Evolutionary conservation across 306 rosid genomes (phyloP), one percentile per base, ranked within the genome.

Genomic region (Vicia faba): DNA sequence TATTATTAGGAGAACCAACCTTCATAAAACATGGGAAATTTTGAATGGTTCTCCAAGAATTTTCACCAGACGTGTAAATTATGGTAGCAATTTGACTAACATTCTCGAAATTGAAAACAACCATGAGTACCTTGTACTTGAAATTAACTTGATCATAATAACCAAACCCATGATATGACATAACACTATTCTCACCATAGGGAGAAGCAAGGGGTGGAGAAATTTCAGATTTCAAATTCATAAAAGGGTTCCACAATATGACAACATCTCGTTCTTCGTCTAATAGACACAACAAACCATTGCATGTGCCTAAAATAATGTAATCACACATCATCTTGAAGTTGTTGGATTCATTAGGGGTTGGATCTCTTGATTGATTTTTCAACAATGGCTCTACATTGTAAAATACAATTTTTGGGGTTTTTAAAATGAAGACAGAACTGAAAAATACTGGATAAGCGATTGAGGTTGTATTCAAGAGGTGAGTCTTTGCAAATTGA

Each of bases 201-300:
- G 23, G 23, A 20, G 23, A 20, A 20, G 23, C 23, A 20, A 20
- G 23, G 23, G 23, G 1, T 20, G 39, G 31, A 13, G 36, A 31
- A 5, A 0, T 35, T 57, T 50, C 11, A 38, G 59, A 65, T 14
- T 2, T 8, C 7, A 54, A 55, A 18, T 43, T 19, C 1, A 64
- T 65, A 5, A 35, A 38, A 12, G 77, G 77, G 33, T 78, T 78
- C 69, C 69, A 78, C 64, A 78, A 56, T 28, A 3, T 13, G 5
- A 73, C 1, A 73, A 19, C 33, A 73, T 20, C 23, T 20, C 2
- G 23, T 20, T 20, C 23, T 1, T 20, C 23, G 2, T 20, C 23
- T 20, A 20, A 20, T 20, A 20, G 2, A 20, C 23, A 73, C 3
- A 73, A 19, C 33, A 73, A 29, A 9, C 78, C 78, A 65, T 73